Evolutionary conservation across 306 rosid genomes (phyloP), one percentile per base, ranked within the genome.

Genomic region (Trichosanthes cucumerina): DNA sequence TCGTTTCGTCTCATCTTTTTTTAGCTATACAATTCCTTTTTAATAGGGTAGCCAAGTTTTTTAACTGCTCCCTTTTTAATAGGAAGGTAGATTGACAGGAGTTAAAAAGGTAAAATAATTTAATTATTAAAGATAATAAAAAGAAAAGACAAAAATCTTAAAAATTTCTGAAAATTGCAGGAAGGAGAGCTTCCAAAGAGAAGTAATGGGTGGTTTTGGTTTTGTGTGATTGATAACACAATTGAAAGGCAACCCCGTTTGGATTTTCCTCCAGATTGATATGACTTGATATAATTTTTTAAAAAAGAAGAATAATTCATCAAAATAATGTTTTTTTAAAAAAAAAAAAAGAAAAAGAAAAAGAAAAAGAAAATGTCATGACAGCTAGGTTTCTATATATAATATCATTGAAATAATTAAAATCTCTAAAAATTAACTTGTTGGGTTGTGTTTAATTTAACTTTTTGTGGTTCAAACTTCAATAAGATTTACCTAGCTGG

Each of bases 201-300:
- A 41, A 68, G 52, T 68, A 68, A 41, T 43, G 56, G 6, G 11
- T 43, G 6, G 11, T 43, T 44, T 70, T 70, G 56, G 54, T 44
- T 70, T 44, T 70, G 38, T 21, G 33, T 71, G 58, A 71, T 46
- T 71, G 58, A 71, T 46, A 28, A 28, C 36, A 24, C 15, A 47
- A 71, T 71, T 44, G 23, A 24, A 71, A 71, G 11, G 12, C 58
- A 71, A 24, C 4, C 36, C 18, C 21, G 16, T 73, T 73, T 73
- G 59, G 78, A 73, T 73, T 73, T 73, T 73, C 60, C 38, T 73
- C 28, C 15, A 73, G 18, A 49, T 46, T 46, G 77, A 71, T 24
- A 46, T 71, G 77, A 72, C 77, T 26, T 44, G 24, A 46, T 47
- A 72, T 44, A 33, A n/a, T n/a, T n/a, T n/a, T n/a, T n/a, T 9